Evolutionary conservation across 106 monocot genomes (phyloP).

Genomic region (Agapanthus africanus): DNA sequence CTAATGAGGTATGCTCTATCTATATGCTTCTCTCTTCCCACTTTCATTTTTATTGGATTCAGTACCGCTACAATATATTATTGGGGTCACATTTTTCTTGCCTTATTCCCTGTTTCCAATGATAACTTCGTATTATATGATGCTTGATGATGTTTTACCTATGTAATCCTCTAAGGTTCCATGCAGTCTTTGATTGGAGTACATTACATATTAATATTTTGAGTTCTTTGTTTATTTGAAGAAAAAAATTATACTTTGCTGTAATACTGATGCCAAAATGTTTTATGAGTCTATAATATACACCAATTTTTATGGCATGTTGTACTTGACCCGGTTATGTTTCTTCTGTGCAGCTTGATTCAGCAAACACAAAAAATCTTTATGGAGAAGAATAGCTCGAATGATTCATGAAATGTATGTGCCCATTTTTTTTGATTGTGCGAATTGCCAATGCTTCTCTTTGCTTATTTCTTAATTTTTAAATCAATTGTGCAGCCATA

Average conservation of each 20-base stretch:
- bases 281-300: too few relatives aligned
- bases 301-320: not conserved
- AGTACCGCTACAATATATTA: too few relatives aligned
- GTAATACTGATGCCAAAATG: not conserved
- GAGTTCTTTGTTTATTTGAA: too few relatives aligned
- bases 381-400: conserved; percentile 39
- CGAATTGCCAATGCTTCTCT: too few relatives aligned
- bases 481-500: too few relatives aligned
- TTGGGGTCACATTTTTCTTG: too few relatives aligned
- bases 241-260: not conserved
- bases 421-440: too few relatives aligned
- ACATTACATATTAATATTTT: not conserved
- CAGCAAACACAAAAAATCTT: conserved; percentile 67
- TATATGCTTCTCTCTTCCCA: too few relatives aligned
- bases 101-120: too few relatives aligned
- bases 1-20: conserved; percentile 54
- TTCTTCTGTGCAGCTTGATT: conserved; percentile 67
- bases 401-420: conserved; percentile 76
- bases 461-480: too few relatives aligned
- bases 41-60: too few relatives aligned
- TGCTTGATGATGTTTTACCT: not conserved
- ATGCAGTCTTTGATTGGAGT: not conserved
- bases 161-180: not conserved
- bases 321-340: conserved; percentile 4
- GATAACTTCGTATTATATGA: too few relatives aligned